Evolutionary conservation across 2,329 filamentous ascomycete genomes (phyloP).

Genomic region (Fusarium sp.): DNA sequence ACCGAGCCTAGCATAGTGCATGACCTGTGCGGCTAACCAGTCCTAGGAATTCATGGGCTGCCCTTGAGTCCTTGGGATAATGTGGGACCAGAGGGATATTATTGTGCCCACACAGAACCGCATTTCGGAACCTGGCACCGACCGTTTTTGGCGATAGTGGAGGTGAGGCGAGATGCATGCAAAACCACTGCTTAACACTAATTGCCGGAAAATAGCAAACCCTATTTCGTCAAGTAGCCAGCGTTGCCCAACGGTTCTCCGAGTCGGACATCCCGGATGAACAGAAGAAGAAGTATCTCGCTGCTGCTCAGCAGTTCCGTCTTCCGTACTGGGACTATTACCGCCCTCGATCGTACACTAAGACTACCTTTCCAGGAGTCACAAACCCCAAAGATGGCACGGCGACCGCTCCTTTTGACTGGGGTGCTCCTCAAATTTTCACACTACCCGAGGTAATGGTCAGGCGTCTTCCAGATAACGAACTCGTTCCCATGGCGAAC

Average conservation of each 20-base stretch:
- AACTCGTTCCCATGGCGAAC: rapidly evolving
- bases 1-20: rapidly evolving
- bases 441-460: background rate
- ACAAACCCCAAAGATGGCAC: background rate
- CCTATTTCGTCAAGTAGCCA: rapidly evolving
- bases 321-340: background rate
- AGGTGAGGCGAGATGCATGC: no score
- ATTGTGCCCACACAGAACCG: rapidly evolving
- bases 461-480: background rate
- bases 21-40: rapidly evolving
- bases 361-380: rapidly evolving
- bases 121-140: background rate
- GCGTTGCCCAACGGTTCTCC: rapidly evolving
- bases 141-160: background rate
- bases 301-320: rapidly evolving
- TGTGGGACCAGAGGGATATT: rapidly evolving
- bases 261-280: rapidly evolving
- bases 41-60: background rate
- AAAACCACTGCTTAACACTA: background rate
- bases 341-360: rapidly evolving
- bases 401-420: rapidly evolving
- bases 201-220: background rate
- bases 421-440: background rate
- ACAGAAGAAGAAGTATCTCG: background rate
- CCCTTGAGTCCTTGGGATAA: rapidly evolving